Evolutionary conservation across 2,329 filamentous ascomycete species (phyloP), one percentile per base, ranked within the genome.

Genomic region (Thelonectria blattea): DNA sequence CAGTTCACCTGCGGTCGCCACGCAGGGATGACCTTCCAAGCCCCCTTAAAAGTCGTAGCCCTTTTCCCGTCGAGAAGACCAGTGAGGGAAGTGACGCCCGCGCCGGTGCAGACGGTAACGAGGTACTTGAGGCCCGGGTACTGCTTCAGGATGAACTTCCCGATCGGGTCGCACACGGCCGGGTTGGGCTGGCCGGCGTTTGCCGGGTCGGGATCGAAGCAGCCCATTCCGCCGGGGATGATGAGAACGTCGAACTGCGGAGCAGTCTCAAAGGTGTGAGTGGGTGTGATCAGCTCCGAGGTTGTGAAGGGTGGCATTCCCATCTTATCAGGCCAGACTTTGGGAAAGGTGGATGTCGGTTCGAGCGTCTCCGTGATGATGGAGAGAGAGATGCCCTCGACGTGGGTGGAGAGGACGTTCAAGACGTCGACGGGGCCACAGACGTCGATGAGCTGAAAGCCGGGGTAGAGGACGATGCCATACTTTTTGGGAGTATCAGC

Each of bases 51-150:
- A 5, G 82, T 85, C 6, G 86, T 88, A 1, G 85, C 86, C 5
- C 73, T 75, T 60, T 75, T 76, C 0, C 82, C 81, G 59, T 87
- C 78, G 17, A 89, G 70, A 3, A 87, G 70, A 0, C 85, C 85
- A 0, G 84, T 78, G 12, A 76, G 72, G 0, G 85, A 85, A 0
- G 82, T 73, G 3, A 86, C 72, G 2, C 79, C 79, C 0, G 81
- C 74, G 0, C 86, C 86, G 1, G 84, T 88, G 67, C 86, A 88
- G 0, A 88, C 79, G 0, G 83, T 85, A 10, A 88, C 72, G 3
- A 85, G 62, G 58, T 83, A 83, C 61, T 78, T 72, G 7, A 85
- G 66, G 1, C 72, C 68, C 0, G 77, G 74, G 60, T 77, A 81
- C 8, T 69, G 61, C 0, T 70, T 65, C 5, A 56, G 60, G 37